Conservation (phyloP, 176 grass and related monocot genomes). For the Thinopyrum elongatum region DNA sequence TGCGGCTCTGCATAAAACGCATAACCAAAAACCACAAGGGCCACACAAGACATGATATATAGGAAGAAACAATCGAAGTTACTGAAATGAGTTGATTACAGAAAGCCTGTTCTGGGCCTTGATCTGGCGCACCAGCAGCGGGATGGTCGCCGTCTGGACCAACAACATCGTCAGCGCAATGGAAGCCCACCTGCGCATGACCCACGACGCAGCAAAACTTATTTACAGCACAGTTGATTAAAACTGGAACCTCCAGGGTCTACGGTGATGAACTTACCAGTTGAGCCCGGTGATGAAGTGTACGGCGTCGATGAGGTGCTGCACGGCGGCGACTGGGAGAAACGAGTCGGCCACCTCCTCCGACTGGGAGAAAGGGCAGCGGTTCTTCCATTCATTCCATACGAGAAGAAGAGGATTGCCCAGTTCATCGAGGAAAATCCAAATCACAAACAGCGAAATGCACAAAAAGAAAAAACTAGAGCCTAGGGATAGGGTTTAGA, state of each 20-base stretch:
- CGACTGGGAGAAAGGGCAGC: too few relatives aligned
- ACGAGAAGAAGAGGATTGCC: too few relatives aligned
- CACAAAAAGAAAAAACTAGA: too few relatives aligned
- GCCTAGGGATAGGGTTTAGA: too few relatives aligned
- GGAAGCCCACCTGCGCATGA: conserved; percentile 64
- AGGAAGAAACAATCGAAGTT: background rate
- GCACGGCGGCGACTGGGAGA: conserved; percentile 54
- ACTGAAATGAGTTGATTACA: background rate
- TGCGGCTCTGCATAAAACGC: too few relatives aligned
- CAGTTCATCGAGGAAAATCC: too few relatives aligned
- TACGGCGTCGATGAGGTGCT: conserved; percentile 62
- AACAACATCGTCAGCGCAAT: conserved; percentile 69
- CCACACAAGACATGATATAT: too few relatives aligned
- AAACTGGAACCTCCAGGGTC: background rate
- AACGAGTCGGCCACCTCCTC: conserved; percentile 76
- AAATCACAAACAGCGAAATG: too few relatives aligned
- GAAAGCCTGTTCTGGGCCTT: too few relatives aligned
- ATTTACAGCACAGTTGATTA: background rate
- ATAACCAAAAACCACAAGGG: too few relatives aligned
- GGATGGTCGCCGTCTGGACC: conserved; percentile 43
- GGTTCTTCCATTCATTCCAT: too few relatives aligned
- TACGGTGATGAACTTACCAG: conserved; percentile 32
- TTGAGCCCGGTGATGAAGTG: conserved; percentile 73
- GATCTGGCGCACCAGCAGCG: too few relatives aligned
- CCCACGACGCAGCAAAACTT: background rate